These are phyloP conservation scores for Aspergillus ellipticus DNA, from an alignment of 495 filamentous ascomycete species.

Conservation along the genomic window DNA sequence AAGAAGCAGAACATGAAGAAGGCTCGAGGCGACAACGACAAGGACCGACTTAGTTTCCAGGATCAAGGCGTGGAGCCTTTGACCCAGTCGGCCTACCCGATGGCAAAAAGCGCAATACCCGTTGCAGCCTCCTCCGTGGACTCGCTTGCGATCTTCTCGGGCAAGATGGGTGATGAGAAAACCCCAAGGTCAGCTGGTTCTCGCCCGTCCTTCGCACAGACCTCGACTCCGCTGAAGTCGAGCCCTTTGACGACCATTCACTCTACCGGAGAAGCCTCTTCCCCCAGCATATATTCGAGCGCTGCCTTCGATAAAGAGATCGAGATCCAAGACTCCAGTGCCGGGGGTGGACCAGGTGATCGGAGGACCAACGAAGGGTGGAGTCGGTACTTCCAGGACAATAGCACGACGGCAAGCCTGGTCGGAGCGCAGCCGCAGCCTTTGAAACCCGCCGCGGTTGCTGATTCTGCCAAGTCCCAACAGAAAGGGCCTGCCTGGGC, in stretches of 20 bases:
- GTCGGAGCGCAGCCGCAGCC: constrained; percentile 18
- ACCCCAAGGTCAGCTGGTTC: constrained; percentile 26
- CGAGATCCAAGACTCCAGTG: constrained; percentile 13
- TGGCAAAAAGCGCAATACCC: constrained; percentile 40
- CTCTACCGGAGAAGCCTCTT: constrained; percentile 24
- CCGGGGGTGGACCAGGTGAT: constrained; percentile 33
- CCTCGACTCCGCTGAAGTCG: constrained; percentile 17
- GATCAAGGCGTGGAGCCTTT: constrained; percentile 57
- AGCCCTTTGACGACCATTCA: constrained; percentile 35
- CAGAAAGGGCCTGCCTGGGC: constrained; percentile 32
- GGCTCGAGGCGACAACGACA: constrained; percentile 53
- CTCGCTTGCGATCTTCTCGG: constrained; percentile 43
- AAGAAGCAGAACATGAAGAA: constrained; percentile 51
- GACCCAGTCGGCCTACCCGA: constrained; percentile 39
- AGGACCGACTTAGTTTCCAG: constrained; percentile 59
- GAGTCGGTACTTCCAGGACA: constrained; percentile 57
- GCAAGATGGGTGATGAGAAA: constrained; percentile 37
- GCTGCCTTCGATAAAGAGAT: constrained; percentile 21
- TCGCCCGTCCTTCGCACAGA: constrained; percentile 21
- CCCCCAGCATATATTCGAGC: constrained; percentile 23
- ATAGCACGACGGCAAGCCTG: constrained; percentile 43
- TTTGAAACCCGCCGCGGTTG: background rate
- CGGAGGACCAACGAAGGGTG: constrained; percentile 55
- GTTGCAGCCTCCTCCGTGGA: constrained; percentile 45
- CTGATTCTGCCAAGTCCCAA: background rate